Conservation (phyloP, 2,329 filamentous ascomycete genomes). For the Aspergillus flavus region DNA sequence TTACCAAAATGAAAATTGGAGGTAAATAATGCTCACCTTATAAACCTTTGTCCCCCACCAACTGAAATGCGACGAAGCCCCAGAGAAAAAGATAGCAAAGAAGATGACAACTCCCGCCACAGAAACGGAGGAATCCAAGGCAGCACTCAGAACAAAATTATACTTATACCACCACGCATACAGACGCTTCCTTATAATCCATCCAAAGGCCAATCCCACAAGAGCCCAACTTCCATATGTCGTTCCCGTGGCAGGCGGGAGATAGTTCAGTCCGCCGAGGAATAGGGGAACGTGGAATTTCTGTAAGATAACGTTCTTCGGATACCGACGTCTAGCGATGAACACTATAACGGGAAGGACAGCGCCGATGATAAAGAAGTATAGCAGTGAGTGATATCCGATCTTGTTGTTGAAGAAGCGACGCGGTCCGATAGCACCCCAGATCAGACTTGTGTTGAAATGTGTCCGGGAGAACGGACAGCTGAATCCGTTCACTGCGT, state of each 20-base stretch:
- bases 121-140: slow-evolving; percentile 54
- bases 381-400: slow-evolving; percentile 64
- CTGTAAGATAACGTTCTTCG: neutral
- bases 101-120: slow-evolving; percentile 32
- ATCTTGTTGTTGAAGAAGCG: slow-evolving; percentile 64
- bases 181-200: slow-evolving; percentile 61
- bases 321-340: neutral
- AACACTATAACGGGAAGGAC: neutral
- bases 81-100: slow-evolving; percentile 30
- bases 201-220: slow-evolving; percentile 67
- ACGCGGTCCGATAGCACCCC: slow-evolving; percentile 69
- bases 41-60: slow-evolving; percentile 33
- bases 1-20: too few species aligned
- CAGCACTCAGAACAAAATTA: slow-evolving; percentile 72
- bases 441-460: slow-evolving; percentile 69
- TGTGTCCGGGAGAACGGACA: slow-evolving; percentile 59
- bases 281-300: slow-evolving; percentile 18
- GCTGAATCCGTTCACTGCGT: slow-evolving; percentile 59
- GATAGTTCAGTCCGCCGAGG: slow-evolving; percentile 20
- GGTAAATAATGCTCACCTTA: slow-evolving; percentile 17
- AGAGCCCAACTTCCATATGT: slow-evolving; percentile 70
- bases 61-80: slow-evolving; percentile 22
- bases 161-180: slow-evolving; percentile 72
- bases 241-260: slow-evolving; percentile 68
- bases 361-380: slow-evolving; percentile 69